These are phyloP conservation scores for Trichophyton benhamiae DNA, from an alignment of 2,329 filamentous ascomycete genomes.

Conservation along the genomic window DNA sequence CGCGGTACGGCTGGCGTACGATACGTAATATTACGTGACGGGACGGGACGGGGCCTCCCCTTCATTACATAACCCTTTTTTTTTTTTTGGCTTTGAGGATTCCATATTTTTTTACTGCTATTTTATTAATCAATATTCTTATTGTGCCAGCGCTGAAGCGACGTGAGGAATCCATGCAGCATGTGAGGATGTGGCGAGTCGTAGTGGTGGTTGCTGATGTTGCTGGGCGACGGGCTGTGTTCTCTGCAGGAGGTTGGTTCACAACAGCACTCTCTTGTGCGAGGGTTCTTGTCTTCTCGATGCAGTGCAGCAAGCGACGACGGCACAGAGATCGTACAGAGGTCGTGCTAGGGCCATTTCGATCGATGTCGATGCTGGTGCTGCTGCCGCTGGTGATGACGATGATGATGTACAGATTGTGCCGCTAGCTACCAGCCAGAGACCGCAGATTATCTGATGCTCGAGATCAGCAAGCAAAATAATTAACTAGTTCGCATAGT, in stretches of 20 bases:
- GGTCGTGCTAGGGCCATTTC: neutral
- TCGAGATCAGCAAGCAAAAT: neutral
- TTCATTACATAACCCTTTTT: neutral
- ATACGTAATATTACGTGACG: neutral
- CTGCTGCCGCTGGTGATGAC: neutral
- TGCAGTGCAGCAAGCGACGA: neutral
- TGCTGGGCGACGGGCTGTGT: neutral
- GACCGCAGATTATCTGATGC: neutral
- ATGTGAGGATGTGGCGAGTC: neutral
- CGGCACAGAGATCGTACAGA: neutral
- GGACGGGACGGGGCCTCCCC: neutral
- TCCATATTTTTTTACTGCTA: no score
- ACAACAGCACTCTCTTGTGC: no score
- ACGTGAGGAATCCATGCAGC: no score
- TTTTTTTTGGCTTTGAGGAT: no score
- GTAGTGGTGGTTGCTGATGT: no score
- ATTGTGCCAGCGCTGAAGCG: no score
- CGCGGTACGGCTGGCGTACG: neutral
- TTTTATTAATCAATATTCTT: no score
- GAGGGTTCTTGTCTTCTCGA: no score
- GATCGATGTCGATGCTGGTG: neutral
- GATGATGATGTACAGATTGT: neutral
- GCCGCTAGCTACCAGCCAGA: neutral
- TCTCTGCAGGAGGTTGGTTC: no score
- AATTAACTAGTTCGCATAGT: neutral